Conservation (phyloP, 192 early-diverging fungal species). For the Coemansia sp. region DNA sequence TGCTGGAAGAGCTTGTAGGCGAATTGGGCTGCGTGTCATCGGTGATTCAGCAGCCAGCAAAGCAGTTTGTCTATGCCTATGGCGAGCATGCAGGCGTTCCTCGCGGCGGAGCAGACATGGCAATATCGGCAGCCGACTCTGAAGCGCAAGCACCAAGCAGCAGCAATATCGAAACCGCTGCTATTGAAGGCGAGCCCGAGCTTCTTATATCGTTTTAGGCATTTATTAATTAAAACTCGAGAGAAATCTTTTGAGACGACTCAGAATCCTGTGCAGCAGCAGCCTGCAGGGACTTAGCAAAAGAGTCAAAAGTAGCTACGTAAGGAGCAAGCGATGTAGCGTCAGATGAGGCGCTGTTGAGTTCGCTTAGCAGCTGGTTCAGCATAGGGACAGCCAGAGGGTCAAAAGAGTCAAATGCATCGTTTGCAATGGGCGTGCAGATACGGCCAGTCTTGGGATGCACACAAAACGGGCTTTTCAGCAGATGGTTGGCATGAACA, state of each 20-base stretch:
- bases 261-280: conserved; percentile 1
- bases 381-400: conserved; percentile 78
- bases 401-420: conserved; percentile 77
- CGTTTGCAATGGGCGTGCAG: conserved; percentile 86
- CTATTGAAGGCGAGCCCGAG: conserved; percentile 50
- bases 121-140: conserved; percentile 10
- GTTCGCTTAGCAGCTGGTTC: conserved; percentile 61
- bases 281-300: conserved; percentile 52
- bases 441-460: conserved; percentile 95
- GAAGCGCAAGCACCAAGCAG: conserved; percentile 7
- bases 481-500: conserved; percentile 86
- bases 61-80: conserved; percentile 61
- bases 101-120: conserved; percentile 6
- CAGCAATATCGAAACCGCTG: not conserved
- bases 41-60: conserved; percentile 91
- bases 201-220: conserved; percentile 46
- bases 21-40: conserved; percentile 88
- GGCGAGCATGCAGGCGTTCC: conserved; percentile 42
- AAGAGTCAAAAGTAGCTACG: conserved; percentile 65
- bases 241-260: conserved; percentile 14
- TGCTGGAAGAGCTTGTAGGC: conserved; percentile 83
- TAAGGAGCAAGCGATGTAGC: conserved; percentile 60
- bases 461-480: conserved; percentile 96
- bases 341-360: conserved; percentile 52
- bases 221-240: conserved; percentile 30